phyloP scores from a whole-genome alignment of 2,329 filamentous ascomycete genomes.

The Trichoderma semiorbis region DNA sequence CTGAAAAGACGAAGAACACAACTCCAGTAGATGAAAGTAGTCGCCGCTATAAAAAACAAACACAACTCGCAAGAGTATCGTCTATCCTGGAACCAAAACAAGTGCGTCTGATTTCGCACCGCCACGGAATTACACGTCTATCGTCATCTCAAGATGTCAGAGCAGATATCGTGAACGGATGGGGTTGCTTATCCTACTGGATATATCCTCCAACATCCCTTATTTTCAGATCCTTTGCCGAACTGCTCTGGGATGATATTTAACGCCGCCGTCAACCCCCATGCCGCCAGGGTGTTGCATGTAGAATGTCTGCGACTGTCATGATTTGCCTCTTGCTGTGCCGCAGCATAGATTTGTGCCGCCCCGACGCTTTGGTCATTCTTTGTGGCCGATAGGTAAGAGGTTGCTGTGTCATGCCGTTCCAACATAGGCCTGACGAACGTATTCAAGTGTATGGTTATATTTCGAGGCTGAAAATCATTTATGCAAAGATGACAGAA shows the following conservation, averaged over 20 bases:
- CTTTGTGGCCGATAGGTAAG: background rate
- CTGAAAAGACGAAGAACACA: slow-evolving; percentile 14
- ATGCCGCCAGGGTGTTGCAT: slow-evolving; percentile 9
- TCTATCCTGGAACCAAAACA: background rate
- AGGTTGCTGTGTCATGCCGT: background rate
- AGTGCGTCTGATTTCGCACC: background rate
- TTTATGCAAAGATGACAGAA: background rate
- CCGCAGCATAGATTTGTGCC: background rate
- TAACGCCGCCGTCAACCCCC: slow-evolving; percentile 10
- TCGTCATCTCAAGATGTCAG: background rate
- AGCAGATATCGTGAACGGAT: background rate
- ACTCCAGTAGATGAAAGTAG: slow-evolving; percentile 9
- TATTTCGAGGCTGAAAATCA: background rate
- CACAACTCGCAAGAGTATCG: background rate
- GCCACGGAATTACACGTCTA: background rate
- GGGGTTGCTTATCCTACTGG: background rate
- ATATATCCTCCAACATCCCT: slow-evolving; percentile 3
- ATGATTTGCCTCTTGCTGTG: background rate
- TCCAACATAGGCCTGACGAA: slow-evolving; percentile 4
- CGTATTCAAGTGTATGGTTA: background rate
- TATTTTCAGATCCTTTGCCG: background rate
- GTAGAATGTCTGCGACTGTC: background rate
- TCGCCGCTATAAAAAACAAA: slow-evolving; percentile 3
- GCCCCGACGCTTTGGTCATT: background rate
- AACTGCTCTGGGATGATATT: slow-evolving; percentile 6